phyloP scores from a whole-genome alignment of 345 rosid species.

The Gossypium arboreum region DNA sequence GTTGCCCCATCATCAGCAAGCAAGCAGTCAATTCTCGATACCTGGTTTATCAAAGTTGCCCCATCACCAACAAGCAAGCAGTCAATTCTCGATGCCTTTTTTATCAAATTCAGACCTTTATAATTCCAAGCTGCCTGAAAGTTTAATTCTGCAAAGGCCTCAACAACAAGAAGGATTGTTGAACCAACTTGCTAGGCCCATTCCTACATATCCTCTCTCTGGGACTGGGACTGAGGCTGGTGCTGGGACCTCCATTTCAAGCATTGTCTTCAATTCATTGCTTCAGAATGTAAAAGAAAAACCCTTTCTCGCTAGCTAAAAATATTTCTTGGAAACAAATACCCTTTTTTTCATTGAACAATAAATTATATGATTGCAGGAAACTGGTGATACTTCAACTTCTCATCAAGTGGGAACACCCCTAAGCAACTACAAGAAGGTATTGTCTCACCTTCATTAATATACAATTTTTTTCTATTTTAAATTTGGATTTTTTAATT shows the following conservation, averaged over 20 bases:
- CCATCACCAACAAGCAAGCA: not conserved
- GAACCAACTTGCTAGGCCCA: not conserved
- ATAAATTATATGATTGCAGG: not conserved
- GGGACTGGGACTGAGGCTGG: not conserved
- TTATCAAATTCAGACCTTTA: not conserved
- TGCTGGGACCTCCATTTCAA: slow-evolving; percentile 3
- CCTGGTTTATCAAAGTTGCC: no score
- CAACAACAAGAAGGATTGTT: slow-evolving; percentile 10
- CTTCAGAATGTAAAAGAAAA: slow-evolving; percentile 14
- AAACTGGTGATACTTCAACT: not conserved
- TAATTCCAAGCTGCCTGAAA: not conserved
- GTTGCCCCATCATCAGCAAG: no score
- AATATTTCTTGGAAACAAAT: not conserved
- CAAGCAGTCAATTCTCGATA: no score
- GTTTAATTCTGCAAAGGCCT: not conserved
- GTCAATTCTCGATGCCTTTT: not conserved
- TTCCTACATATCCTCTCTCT: not conserved
- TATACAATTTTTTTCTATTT: not conserved
- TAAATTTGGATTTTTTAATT: not conserved
- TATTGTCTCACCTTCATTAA: not conserved
- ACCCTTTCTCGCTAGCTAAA: no score
- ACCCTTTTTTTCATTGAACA: not conserved
- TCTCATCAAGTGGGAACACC: not conserved
- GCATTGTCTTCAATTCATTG: slow-evolving; percentile 6
- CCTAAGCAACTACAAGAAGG: not conserved